A percentile compares a stretch with the other conserved stretches of the same genome.
Evolutionary conservation across 768 basidiomycete species (phyloP).

Genomic region (Lactarius pseudohatsudake): DNA sequence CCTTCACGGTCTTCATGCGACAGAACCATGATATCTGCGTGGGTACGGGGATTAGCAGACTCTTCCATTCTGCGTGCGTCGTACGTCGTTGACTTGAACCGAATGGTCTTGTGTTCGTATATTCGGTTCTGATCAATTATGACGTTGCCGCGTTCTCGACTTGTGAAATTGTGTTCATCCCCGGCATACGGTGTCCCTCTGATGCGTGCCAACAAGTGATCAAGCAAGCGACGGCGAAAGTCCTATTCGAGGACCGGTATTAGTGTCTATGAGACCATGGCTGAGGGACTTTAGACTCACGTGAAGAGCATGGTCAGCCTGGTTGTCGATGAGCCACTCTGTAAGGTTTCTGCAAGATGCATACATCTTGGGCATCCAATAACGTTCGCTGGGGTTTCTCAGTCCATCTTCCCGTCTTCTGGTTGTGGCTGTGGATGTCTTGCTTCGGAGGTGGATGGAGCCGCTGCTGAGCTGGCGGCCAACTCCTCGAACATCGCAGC

Average conservation of each 20-base stretch:
- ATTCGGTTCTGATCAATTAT: not conserved
- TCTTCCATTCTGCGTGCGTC: not conserved
- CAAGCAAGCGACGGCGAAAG: not conserved
- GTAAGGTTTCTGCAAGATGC: not conserved
- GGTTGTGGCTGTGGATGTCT: no score
- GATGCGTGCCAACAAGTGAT: not conserved
- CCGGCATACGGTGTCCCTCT: not conserved
- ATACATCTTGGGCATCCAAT: not conserved
- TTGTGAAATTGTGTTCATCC: not conserved
- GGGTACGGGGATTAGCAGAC: not conserved
- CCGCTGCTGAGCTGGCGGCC: no score
- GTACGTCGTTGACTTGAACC: not conserved
- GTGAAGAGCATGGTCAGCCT: not conserved
- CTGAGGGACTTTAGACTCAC: not conserved
- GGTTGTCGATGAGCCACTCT: not conserved
- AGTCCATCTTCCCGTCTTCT: no score
- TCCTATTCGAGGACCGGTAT: not conserved
- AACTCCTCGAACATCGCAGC: not conserved
- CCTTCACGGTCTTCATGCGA: slow-evolving; percentile 14
- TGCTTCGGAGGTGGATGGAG: no score
- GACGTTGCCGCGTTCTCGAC: not conserved
- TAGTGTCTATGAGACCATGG: no score
- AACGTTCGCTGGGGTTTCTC: not conserved
- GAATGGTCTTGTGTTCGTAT: not conserved
- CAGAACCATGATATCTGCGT: slow-evolving; percentile 35